These are phyloP conservation scores for Mediolabrus comicus DNA, from an alignment of 108 stramenopile species.

Conservation along the genomic window DNA sequence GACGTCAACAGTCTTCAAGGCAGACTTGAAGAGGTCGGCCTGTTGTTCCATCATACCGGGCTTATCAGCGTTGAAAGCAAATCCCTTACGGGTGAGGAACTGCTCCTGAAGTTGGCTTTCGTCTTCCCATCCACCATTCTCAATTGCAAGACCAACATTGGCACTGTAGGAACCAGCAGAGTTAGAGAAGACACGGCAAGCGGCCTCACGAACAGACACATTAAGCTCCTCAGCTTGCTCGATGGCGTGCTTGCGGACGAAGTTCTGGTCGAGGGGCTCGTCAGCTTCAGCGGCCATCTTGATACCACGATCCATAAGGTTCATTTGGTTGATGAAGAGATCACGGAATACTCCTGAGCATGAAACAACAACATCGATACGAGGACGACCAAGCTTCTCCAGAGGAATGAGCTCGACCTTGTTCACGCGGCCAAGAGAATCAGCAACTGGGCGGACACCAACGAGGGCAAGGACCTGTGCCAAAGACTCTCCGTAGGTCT, in stretches of 20 bases:
- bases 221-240: conserved; percentile 90
- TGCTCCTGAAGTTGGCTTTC: conserved; percentile 94
- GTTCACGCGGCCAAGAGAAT: conserved; percentile 96
- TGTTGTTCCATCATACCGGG: conserved; percentile 98
- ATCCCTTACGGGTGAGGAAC: conserved; percentile 94
- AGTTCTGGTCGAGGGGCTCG: conserved; percentile 90
- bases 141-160: conserved; percentile 96
- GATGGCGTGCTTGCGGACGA: conserved; percentile 93
- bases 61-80: conserved; percentile 96
- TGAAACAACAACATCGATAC: conserved; percentile 95
- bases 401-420: conserved; percentile 97
- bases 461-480: conserved; percentile 94
- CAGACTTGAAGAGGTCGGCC: conserved; percentile 91
- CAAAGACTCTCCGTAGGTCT: conserved; percentile 96
- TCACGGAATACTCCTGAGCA: conserved; percentile 98
- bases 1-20: conserved; percentile 92
- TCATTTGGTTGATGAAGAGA: conserved; percentile 99
- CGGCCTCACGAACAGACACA: conserved; percentile 88
- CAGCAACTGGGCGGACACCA: conserved; percentile 91
- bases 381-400: conserved; percentile 94
- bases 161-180: conserved; percentile 96
- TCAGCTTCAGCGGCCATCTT: conserved; percentile 98
- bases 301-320: conserved; percentile 96
- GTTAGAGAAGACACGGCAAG: conserved; percentile 96
- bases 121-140: conserved; percentile 97